phyloP scores from a whole-genome alignment of 2,329 filamentous ascomycete genomes.

The Macrophomina phaseolina region DNA sequence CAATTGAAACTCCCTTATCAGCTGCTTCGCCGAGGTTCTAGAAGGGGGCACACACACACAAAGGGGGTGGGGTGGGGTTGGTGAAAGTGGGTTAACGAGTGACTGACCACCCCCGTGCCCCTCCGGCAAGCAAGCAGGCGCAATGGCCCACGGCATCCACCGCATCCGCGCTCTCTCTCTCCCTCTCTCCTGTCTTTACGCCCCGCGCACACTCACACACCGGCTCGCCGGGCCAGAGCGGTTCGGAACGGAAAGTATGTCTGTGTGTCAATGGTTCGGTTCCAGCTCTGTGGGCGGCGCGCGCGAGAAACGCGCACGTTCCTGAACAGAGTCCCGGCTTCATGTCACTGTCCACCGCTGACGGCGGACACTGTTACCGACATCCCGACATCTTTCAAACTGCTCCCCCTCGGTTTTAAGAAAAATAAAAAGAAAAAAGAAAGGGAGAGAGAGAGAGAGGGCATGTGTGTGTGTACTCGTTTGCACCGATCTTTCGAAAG shows the following conservation, averaged over 20 bases:
- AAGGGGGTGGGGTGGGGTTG: no score
- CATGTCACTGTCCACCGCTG: not conserved
- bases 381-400: not conserved
- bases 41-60: not conserved
- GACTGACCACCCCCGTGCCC: no score
- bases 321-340: not conserved
- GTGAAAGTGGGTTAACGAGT: no score
- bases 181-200: not conserved
- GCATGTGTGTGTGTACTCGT: no score
- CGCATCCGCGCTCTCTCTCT: not conserved
- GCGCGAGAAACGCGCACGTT: not conserved
- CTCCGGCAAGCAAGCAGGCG: not conserved
- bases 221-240: not conserved
- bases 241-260: slow-evolving; percentile 10
- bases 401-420: no score
- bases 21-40: slow-evolving; percentile 5
- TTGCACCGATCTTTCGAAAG: no score
- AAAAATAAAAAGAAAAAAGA: no score
- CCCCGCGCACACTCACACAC: not conserved
- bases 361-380: not conserved
- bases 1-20: not conserved
- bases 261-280: slow-evolving; percentile 7
- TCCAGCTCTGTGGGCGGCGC: not conserved
- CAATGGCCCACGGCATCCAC: slow-evolving; percentile 10
- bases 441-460: no score